Percentiles rank a stretch among this genome's conserved stretches.
Conservation (phyloP, 371 early-diverging fungal species). For the Lichtheimia ramosa region DNA sequence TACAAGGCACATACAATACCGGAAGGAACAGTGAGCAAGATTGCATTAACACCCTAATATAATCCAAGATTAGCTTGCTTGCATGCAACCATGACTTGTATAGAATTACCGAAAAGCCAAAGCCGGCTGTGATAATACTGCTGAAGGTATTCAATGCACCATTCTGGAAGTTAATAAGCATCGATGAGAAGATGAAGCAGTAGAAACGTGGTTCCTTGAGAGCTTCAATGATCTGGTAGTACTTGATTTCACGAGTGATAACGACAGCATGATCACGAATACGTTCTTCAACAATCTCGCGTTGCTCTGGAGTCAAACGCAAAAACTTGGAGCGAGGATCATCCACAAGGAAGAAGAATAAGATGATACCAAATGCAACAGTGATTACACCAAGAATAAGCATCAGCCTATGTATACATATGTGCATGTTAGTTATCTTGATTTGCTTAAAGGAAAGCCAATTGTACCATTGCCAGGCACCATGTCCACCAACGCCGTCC, state of each 20-base stretch:
- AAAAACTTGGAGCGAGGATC: constrained; percentile 17
- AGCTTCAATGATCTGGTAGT: constrained; percentile 23
- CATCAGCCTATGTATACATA: constrained; percentile 30
- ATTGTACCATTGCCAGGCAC: constrained; percentile 50
- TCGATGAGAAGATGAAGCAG: constrained; percentile 18
- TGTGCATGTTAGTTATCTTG: neutral
- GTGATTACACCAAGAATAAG: constrained; percentile 34
- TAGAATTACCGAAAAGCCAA: constrained; percentile 29
- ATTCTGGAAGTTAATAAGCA: constrained; percentile 38
- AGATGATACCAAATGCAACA: constrained; percentile 16
- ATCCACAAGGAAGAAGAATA: constrained; percentile 21
- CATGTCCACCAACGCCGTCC: constrained; percentile 30
- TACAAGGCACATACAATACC: constrained; percentile 31
- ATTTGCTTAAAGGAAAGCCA: neutral
- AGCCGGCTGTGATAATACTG: constrained; percentile 18
- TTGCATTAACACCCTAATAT: constrained; percentile 27
- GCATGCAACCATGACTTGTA: neutral
- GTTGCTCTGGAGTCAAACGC: constrained; percentile 14
- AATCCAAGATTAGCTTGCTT: too few relatives aligned
- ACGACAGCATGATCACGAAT: constrained; percentile 20
- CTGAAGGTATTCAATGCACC: constrained; percentile 35
- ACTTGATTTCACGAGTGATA: constrained; percentile 18
- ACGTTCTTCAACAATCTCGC: constrained; percentile 13
- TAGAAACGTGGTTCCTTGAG: constrained; percentile 25
- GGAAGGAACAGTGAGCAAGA: constrained; percentile 39